phyloP scores from a whole-genome alignment of 139 green algal genomes.

The Ettlia oleoabundans region DNA sequence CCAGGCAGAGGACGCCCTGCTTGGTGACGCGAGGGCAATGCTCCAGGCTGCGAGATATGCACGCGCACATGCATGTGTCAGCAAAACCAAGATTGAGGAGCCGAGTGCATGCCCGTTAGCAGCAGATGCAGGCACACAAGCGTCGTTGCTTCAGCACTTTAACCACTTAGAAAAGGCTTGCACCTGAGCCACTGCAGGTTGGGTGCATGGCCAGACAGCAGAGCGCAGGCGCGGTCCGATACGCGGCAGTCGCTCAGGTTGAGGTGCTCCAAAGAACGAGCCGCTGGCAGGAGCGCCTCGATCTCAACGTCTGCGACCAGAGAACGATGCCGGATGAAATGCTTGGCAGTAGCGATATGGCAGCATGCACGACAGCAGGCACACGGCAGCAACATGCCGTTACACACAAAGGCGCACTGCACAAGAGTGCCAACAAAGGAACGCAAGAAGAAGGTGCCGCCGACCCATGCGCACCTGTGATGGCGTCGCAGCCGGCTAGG shows the following conservation, averaged over 20 bases:
- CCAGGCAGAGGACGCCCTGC: constrained; percentile 5
- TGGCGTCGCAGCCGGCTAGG: constrained; percentile 24
- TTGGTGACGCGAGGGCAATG: constrained; percentile 12
- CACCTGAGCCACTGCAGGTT: constrained; percentile 31
- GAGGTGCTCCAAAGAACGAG: neutral
- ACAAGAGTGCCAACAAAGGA: too few species aligned
- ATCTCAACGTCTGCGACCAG: constrained; percentile 14
- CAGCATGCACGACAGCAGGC: neutral
- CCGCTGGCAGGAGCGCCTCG: constrained; percentile 8
- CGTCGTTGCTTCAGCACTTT: too few species aligned
- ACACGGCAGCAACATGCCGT: neutral
- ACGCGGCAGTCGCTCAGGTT: constrained; percentile 14
- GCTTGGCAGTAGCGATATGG: too few species aligned
- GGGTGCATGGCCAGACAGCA: constrained; percentile 8
- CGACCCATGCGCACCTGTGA: constrained; percentile 17
- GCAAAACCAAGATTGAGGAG: neutral
- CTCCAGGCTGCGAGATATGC: constrained; percentile 8
- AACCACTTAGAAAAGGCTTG: too few species aligned
- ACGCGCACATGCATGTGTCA: too few species aligned
- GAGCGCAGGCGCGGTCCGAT: constrained; percentile 8
- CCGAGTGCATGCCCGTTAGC: neutral
- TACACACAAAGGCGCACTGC: too few species aligned
- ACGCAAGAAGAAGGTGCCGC: neutral
- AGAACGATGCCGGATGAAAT: neutral
- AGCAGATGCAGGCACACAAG: neutral